A percentile compares a stretch with the other conserved stretches of the same genome.
Evolutionary conservation across 2,329 filamentous ascomycete genomes (phyloP).

Genomic region (Nothophaeocryptopus gaeumannii): DNA sequence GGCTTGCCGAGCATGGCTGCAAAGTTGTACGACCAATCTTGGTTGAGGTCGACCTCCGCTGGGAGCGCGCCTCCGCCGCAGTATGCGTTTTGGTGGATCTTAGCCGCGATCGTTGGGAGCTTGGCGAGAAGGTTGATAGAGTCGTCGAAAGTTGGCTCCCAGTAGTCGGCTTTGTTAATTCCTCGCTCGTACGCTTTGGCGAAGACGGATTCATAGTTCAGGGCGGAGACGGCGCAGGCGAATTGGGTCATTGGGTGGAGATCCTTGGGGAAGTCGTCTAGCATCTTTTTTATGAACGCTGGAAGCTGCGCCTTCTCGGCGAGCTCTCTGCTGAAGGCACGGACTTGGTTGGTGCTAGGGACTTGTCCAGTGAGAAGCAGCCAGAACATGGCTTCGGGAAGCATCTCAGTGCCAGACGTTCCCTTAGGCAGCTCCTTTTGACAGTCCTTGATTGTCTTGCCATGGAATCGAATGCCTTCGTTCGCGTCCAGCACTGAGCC

Average conservation of each 20-base stretch:
- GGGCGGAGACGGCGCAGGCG: slow-evolving; percentile 87
- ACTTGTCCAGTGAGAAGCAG: slow-evolving; percentile 90
- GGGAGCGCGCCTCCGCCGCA: slow-evolving; percentile 70
- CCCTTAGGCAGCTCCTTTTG: slow-evolving; percentile 92
- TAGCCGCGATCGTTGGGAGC: slow-evolving; percentile 91
- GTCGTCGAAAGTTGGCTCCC: slow-evolving; percentile 97
- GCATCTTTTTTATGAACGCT: slow-evolving; percentile 77
- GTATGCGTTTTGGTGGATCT: slow-evolving; percentile 94
- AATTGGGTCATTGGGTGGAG: slow-evolving; percentile 99
- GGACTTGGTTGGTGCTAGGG: slow-evolving; percentile 76
- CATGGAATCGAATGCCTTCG: slow-evolving; percentile 97
- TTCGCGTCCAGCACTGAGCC: slow-evolving; percentile 94
- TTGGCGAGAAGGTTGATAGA: slow-evolving; percentile 90
- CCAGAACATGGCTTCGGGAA: slow-evolving; percentile 99
- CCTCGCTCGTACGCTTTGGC: slow-evolving; percentile 90
- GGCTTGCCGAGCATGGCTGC: slow-evolving; percentile 92
- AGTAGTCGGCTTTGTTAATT: slow-evolving; percentile 93
- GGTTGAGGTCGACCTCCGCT: slow-evolving; percentile 71
- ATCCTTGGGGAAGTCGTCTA: slow-evolving; percentile 82
- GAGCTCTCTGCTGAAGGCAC: slow-evolving; percentile 77
- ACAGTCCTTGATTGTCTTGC: slow-evolving; percentile 96
- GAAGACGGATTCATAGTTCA: slow-evolving; percentile 92
- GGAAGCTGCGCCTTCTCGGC: slow-evolving; percentile 84
- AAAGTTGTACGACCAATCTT: slow-evolving; percentile 99
- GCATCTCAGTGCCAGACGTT: slow-evolving; percentile 88